These are phyloP conservation scores for Macrocybe gigantea DNA, from an alignment of 768 basidiomycete species.

Conservation along the genomic window DNA sequence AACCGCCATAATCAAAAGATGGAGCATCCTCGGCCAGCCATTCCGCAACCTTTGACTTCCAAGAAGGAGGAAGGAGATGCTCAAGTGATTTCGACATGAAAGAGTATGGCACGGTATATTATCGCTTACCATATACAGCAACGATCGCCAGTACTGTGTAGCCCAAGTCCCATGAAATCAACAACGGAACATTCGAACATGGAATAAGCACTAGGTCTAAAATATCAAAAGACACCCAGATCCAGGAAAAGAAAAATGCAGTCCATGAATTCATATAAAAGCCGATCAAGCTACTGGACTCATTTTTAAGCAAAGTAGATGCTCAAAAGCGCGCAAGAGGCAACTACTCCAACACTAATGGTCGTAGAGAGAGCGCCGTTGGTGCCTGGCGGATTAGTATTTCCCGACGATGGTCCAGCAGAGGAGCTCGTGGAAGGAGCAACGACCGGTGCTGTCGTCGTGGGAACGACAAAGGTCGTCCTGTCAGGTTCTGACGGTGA, in stretches of 20 bases:
- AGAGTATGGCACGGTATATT: not conserved
- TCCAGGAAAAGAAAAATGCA: not conserved
- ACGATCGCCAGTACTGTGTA: not conserved
- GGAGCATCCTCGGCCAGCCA: conserved; percentile 96
- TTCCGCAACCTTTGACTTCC: conserved; percentile 71
- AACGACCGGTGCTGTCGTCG: conserved; percentile 5
- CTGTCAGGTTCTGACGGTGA: not conserved
- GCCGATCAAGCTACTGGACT: no score
- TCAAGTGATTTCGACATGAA: conserved; percentile 35
- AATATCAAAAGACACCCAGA: not conserved
- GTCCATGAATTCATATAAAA: no score
- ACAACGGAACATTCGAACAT: not conserved
- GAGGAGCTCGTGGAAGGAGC: conserved; percentile 9
- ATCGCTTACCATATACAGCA: not conserved
- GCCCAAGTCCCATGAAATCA: not conserved
- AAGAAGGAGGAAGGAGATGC: conserved; percentile 88
- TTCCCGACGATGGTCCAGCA: conserved; percentile 10
- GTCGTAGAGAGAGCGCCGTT: conserved; percentile 12
- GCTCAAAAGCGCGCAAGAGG: conserved; percentile 18
- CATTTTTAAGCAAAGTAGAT: conserved; percentile 9
- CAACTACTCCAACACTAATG: conserved; percentile 19
- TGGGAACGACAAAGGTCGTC: conserved; percentile 5
- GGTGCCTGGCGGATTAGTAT: conserved; percentile 13
- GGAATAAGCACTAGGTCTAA: not conserved
- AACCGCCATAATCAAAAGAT: conserved; percentile 95